These are phyloP conservation scores for Drosera capensis DNA, from an alignment of 148 eudicot genomes.

Conservation along the genomic window DNA sequence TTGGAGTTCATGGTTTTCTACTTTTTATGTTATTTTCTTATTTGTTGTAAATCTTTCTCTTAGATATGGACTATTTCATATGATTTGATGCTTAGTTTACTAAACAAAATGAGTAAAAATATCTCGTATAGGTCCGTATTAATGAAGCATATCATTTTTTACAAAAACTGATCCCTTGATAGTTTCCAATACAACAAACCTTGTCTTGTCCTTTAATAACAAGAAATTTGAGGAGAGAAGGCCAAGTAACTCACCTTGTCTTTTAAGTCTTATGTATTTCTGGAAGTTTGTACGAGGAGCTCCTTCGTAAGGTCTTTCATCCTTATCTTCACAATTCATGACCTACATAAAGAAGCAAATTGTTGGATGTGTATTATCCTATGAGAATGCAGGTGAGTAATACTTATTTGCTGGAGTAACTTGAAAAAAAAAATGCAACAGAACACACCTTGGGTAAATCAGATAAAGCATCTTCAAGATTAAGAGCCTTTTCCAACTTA, in stretches of 20 bases:
- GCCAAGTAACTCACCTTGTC: slow-evolving; percentile 24
- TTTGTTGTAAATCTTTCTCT: no score
- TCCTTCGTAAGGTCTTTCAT: slow-evolving; percentile 35
- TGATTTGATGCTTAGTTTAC: no score
- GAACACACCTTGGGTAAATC: slow-evolving; percentile 77
- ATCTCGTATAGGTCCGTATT: no score
- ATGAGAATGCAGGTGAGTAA: not conserved
- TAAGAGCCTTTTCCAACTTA: slow-evolving; percentile 31
- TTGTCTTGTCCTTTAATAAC: no score
- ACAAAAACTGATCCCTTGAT: not conserved
- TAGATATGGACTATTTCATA: no score
- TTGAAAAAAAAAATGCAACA: not conserved
- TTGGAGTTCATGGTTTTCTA: no score
- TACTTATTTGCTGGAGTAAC: not conserved
- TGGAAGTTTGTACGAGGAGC: slow-evolving; percentile 50
- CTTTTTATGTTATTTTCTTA: no score
- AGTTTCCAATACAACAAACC: not conserved
- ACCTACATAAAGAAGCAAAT: slow-evolving; percentile 24
- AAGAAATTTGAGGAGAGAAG: not conserved
- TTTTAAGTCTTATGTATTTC: slow-evolving; percentile 37
- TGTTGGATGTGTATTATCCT: not conserved
- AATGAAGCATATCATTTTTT: no score
- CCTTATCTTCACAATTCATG: slow-evolving; percentile 31
- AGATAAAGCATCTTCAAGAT: slow-evolving; percentile 59
- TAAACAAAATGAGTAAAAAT: no score